phyloP scores from a whole-genome alignment of 2,329 filamentous ascomycete species.

The Claviceps sorghi region DNA sequence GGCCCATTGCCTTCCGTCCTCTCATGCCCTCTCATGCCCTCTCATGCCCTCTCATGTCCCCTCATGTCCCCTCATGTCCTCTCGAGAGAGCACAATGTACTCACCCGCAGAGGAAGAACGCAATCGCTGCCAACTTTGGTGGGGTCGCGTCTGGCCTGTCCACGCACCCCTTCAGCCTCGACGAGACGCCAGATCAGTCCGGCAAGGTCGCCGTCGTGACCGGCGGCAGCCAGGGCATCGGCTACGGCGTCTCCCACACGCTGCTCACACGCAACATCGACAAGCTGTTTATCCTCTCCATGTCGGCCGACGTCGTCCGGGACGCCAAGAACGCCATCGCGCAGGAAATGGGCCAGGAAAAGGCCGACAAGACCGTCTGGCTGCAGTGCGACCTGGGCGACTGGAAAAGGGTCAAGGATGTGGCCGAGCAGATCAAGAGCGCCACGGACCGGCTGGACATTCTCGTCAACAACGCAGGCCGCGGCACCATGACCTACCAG shows the following conservation, averaged over 20 bases:
- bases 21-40: no score
- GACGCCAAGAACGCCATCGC: background rate
- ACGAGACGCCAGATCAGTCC: slow-evolving; percentile 1
- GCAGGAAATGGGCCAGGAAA: background rate
- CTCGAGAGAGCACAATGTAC: background rate
- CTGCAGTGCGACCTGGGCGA: background rate
- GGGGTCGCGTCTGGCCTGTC: background rate
- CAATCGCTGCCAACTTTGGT: background rate
- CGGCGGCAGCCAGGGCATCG: background rate
- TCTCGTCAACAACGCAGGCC: background rate
- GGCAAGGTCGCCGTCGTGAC: slow-evolving; percentile 1
- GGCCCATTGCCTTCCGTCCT: background rate
- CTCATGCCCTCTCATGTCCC: no score
- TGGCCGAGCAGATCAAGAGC: background rate
- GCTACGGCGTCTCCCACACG: background rate
- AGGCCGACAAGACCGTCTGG: background rate
- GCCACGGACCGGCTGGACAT: background rate
- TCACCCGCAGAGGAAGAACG: background rate
- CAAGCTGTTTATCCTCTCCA: background rate
- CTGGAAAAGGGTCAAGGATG: background rate
- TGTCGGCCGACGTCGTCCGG: background rate
- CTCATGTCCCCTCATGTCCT: no score
- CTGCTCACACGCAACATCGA: background rate
- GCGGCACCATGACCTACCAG: background rate
- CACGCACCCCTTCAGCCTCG: background rate